phyloP scores from a whole-genome alignment of 129 eudicot species.

The Flaveria bidentis region DNA sequence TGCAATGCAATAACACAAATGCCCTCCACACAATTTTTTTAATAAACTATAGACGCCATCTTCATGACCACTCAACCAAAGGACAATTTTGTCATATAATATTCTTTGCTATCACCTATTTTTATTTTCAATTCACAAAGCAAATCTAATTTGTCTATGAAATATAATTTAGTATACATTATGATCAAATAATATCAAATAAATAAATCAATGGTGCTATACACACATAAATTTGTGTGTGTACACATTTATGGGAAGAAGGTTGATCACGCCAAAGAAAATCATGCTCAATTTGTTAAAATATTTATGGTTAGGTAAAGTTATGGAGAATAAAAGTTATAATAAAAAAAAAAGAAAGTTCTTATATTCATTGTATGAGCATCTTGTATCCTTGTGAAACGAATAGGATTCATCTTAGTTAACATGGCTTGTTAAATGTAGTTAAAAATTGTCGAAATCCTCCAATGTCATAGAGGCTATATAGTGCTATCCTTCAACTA shows the following conservation, averaged over 20 bases:
- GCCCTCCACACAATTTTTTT: slow-evolving; percentile 42
- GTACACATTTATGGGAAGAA: neutral
- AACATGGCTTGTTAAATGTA: too few species aligned
- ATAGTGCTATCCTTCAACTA: too few species aligned
- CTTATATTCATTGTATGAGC: too few species aligned
- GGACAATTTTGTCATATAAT: slow-evolving; percentile 17
- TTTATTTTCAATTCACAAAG: slow-evolving; percentile 6
- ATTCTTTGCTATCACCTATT: slow-evolving; percentile 2
- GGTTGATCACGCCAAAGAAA: too few species aligned
- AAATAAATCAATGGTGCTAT: neutral
- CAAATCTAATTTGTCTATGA: neutral
- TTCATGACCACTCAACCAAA: slow-evolving; percentile 23
- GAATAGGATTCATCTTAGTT: too few species aligned
- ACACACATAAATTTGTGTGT: neutral
- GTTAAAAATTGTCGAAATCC: too few species aligned
- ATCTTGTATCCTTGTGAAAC: too few species aligned
- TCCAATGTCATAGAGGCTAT: too few species aligned
- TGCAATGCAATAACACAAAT: slow-evolving; percentile 26
- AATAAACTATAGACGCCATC: slow-evolving; percentile 27
- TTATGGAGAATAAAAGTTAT: too few species aligned
- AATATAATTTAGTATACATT: neutral
- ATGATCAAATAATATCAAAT: slow-evolving; percentile 8
- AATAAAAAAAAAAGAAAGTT: too few species aligned
- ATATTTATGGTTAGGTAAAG: too few species aligned
- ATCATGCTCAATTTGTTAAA: too few species aligned